Conservation (phyloP, 768 basidiomycete genomes). For the Podaxis sp. region DNA sequence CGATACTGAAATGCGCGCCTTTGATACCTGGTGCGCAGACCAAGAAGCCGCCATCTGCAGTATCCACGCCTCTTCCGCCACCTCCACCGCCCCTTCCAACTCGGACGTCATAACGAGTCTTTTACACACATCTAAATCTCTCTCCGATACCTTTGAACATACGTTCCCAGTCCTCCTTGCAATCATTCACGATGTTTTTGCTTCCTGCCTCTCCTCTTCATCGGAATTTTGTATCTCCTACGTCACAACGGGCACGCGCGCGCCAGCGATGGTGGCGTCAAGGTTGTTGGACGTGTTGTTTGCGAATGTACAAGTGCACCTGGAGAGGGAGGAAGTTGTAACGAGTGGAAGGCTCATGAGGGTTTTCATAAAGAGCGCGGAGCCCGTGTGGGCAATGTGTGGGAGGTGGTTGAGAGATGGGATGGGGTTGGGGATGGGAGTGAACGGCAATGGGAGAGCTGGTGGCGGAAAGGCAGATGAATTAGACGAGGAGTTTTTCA, state of each 20-base stretch:
- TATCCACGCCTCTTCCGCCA: conserved; percentile 18
- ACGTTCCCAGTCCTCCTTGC: conserved; percentile 56
- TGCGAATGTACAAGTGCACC: conserved; percentile 51
- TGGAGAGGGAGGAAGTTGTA: conserved; percentile 54
- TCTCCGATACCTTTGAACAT: conserved; percentile 55
- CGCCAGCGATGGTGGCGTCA: conserved; percentile 54
- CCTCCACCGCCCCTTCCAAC: neutral
- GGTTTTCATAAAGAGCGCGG: conserved; percentile 60
- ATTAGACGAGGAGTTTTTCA: conserved; percentile 78
- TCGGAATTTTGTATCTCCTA: conserved; percentile 21
- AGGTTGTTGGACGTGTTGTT: conserved; percentile 64
- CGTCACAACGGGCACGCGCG: conserved; percentile 20
- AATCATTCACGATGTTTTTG: conserved; percentile 39
- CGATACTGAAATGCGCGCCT: conserved; percentile 50
- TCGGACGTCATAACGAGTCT: conserved; percentile 54
- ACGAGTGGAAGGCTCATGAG: conserved; percentile 57
- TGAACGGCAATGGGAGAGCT: conserved; percentile 19
- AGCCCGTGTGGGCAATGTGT: conserved; percentile 74
- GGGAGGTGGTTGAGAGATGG: conserved; percentile 72
- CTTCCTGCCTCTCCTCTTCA: conserved; percentile 24
- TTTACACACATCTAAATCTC: conserved; percentile 57
- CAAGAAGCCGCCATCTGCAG: conserved; percentile 66
- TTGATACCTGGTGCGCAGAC: conserved; percentile 70
- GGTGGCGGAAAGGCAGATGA: conserved; percentile 28
- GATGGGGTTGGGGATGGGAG: conserved; percentile 47